Evolutionary conservation across 2,329 filamentous ascomycete genomes (phyloP), one percentile per base, ranked within the genome.

Genomic region (Pseudogymnoascus sp.): DNA sequence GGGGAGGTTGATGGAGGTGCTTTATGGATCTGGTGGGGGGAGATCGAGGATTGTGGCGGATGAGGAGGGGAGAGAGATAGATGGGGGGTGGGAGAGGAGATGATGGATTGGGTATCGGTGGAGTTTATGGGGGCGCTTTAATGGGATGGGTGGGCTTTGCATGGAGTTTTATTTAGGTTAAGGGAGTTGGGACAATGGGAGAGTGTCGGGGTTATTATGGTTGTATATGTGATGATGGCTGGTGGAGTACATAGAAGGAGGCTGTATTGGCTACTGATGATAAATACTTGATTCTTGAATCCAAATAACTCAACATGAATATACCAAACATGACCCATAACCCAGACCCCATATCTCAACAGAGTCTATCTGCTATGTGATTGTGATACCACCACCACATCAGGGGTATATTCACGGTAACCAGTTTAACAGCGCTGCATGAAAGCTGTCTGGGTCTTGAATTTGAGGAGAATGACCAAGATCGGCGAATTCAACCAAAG

Each of bases 1-100:
- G 78, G 83, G 84, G 62, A 91, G 90, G 74, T 78, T 94, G 68
- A 85, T 94, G 82, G 87, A 93, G 76, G 84, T 89, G 74, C 75
- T 95, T 2, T 93, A 89, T 72, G 88, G 78, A 68, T 65, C 65
- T 36, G 71, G 71, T 6, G 69, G 67, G 40, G 63, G 63, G 35
- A 26, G 61, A 4, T 37, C 61, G 15, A 40, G 36, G 15, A 60
- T 62, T 6, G 39, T 26, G 1, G 54, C 35, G 10, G 57, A 58
- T n/a, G 41, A 61, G 5, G 60, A 44, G 0, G 58, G 35, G 13
- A 37, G 47, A 7, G 62, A 58, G 24, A 63, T 63, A 10, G 62
- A 63, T 5, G 61, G 61, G 11, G 40, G 21, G 4, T 24, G 44
- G 37, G 40, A 58, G 15, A 33, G 59, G 29, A 54, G 29, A n/a